A percentile compares a stretch with the other conserved stretches of the same genome.
Evolutionary conservation across 2,329 filamentous ascomycete species (phyloP).

Genomic region (Ophiocordyceps camponoti-saundersi): DNA sequence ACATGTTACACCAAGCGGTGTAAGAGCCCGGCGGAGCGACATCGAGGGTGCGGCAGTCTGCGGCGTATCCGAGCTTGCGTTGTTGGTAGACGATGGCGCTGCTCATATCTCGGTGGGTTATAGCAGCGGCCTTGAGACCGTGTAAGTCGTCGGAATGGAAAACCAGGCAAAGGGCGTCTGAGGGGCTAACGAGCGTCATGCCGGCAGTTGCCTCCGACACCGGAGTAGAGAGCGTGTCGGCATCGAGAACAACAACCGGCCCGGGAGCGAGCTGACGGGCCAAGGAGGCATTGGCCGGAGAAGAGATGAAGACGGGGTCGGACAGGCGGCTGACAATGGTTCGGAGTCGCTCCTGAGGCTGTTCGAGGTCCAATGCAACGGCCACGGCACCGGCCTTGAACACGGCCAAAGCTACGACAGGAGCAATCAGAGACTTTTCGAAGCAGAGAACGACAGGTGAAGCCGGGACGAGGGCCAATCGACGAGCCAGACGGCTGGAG

Average conservation of each 20-base stretch:
- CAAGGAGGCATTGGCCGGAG: background rate
- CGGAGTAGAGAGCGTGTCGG: background rate
- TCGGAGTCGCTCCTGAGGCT: background rate
- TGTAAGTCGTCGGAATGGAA: background rate
- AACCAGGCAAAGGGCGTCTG: background rate
- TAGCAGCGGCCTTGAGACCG: background rate
- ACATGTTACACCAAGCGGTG: conserved; percentile 1
- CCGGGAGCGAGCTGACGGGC: background rate
- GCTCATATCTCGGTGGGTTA: conserved; percentile 1
- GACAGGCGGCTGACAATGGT: background rate
- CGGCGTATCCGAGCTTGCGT: background rate
- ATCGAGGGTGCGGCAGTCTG: background rate
- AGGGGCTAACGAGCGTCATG: conserved; percentile 1
- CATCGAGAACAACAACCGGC: background rate
- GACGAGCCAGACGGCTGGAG: conserved; percentile 1
- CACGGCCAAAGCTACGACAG: conserved; percentile 9
- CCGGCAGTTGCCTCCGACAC: background rate
- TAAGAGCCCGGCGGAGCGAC: background rate
- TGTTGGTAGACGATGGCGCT: conserved; percentile 1
- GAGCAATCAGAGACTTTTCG: conserved; percentile 9
- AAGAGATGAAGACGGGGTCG: background rate
- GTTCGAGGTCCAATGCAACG: conserved; percentile 4
- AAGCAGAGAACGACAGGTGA: conserved; percentile 2
- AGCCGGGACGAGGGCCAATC: conserved; percentile 1
- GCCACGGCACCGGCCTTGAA: conserved; percentile 10